Conservation (phyloP, 2,329 filamentous ascomycete genomes). For the Periconia sp. region DNA sequence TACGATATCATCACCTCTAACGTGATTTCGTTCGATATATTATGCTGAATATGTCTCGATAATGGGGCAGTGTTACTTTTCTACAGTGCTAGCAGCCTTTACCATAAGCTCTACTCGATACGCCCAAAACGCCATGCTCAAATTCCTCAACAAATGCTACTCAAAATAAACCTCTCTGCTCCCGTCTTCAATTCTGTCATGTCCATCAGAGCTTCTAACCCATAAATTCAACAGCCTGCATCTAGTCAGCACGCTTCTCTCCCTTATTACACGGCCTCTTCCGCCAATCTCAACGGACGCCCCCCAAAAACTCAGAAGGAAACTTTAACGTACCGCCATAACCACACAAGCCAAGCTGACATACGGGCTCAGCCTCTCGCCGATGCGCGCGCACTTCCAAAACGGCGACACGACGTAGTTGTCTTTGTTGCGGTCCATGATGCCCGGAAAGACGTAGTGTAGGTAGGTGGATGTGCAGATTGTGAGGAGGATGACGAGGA, state of each 20-base stretch:
- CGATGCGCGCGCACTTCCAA: constrained; percentile 94
- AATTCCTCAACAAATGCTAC: not conserved
- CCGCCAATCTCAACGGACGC: not conserved
- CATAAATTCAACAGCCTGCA: constrained; percentile 37
- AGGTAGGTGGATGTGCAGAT: constrained; percentile 96
- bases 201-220: constrained; percentile 23
- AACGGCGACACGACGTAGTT: constrained; percentile 82
- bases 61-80: not conserved
- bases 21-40: not conserved
- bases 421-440: constrained; percentile 92
- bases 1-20: not conserved
- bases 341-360: constrained; percentile 90
- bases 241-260: constrained; percentile 7
- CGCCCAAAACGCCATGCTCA: constrained; percentile 1
- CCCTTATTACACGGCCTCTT: not conserved
- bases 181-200: not conserved
- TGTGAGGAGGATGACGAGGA: constrained; percentile 90
- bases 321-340: constrained; percentile 75
- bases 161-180: not conserved
- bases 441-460: constrained; percentile 84
- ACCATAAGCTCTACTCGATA: no score
- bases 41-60: not conserved
- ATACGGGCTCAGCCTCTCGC: constrained; percentile 92
- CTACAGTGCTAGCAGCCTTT: no score
- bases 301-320: constrained; percentile 1